phyloP scores from a whole-genome alignment of 2,329 filamentous ascomycete genomes.

The Herpotrichia juniperi region DNA sequence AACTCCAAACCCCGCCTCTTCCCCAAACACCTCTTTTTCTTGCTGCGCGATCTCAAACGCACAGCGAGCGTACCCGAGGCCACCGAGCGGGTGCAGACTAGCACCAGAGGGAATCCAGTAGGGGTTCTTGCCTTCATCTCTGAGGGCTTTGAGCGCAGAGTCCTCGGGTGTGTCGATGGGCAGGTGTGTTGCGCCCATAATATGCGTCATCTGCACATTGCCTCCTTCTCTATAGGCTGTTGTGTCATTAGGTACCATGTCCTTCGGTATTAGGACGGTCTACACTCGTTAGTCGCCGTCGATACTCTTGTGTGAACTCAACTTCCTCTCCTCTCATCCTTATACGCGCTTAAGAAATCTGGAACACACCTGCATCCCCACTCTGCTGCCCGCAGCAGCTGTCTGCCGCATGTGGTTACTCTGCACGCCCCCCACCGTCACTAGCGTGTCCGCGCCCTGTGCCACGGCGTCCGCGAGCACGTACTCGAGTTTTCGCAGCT shows the following conservation, averaged over 20 bases:
- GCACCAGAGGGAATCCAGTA: constrained; percentile 75
- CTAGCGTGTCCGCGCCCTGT: constrained; percentile 64
- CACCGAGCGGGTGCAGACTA: constrained; percentile 71
- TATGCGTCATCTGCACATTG: neutral
- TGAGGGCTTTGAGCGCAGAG: neutral
- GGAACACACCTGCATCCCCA: constrained; percentile 61
- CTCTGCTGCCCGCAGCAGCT: constrained; percentile 64
- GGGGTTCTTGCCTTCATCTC: constrained; percentile 41
- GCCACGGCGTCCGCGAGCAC: constrained; percentile 67
- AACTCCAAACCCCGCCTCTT: constrained; percentile 71
- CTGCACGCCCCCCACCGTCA: constrained; percentile 71
- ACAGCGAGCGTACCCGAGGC: constrained; percentile 72
- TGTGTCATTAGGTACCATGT: neutral
- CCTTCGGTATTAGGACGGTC: neutral
- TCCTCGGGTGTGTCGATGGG: neutral
- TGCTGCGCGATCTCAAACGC: constrained; percentile 70
- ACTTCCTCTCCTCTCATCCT: no score
- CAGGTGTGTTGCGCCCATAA: neutral
- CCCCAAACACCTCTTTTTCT: constrained; percentile 64
- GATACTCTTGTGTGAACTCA: no score
- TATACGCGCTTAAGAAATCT: no score
- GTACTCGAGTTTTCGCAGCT: constrained; percentile 73
- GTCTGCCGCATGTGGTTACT: constrained; percentile 74
- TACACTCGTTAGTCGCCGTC: no score
- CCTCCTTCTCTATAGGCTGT: neutral